Evolutionary conservation across 768 basidiomycete species (phyloP), one percentile per base, ranked within the genome.

Genomic region (Mycena alexandri): DNA sequence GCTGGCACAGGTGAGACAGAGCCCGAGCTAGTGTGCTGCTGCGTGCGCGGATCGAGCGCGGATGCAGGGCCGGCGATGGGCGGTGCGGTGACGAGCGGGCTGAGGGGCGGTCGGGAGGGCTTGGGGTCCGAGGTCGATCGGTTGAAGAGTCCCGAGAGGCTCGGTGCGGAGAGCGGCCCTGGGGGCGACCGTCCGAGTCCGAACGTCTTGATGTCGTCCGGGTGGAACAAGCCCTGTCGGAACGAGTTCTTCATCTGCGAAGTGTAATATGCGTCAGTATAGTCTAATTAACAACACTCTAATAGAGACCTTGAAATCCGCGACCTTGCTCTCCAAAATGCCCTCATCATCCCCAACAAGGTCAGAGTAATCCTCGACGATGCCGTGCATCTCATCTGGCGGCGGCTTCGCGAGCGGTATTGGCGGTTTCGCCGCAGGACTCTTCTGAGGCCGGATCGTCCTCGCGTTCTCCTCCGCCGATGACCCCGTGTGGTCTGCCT

Each of bases 291-390:
- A 34, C 14, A 13, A 21, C 29, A 29, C 29, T 29, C 29, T 29
- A 6, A 29, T 29, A 29, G 6, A 3, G 29, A 93, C 93, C 85
- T 90, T 94, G 78, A 96, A 93, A 77, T 92, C 88, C 0, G 90
- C 90, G 16, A 98, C 89, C 79, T 95, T 95, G 71, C 89, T 89
- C 71, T 90, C 85, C 56, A 97, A 80, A 73, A 78, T 73, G 42
- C 73, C 76, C 61, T 92, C 92, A 44, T 93, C 93, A 68, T 93
- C 95, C 17, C 91, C 93, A n/a, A 84, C 81, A 24, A 97, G 79
- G 75, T 98, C 96, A 9, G 95, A 96, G 75, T 95, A 96, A 77
- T 98, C 96, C 74, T 98, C 96, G 3, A 91, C 86, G 44, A 93
- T 91, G 9, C 91, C 88, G 11, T 79, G 77, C 34, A 93, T 90